Evolutionary conservation across 495 filamentous ascomycete genomes (phyloP), one percentile per base, ranked within the genome.

Genomic region (Friedmanniomyces endolithicus): DNA sequence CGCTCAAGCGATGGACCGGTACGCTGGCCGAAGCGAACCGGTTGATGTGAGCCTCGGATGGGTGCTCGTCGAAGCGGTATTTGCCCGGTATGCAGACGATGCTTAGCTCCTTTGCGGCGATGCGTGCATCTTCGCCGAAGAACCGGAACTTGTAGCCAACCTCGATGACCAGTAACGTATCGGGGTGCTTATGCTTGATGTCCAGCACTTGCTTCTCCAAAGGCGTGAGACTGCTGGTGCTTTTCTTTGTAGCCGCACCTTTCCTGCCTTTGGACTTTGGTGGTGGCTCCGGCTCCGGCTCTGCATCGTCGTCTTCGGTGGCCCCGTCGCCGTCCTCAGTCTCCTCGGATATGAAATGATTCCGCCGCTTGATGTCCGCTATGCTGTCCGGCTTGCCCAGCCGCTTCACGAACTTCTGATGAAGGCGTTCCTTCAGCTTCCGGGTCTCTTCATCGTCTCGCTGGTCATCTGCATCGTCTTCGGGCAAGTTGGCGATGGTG

Each of bases 121-220:
- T 78, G 53, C 88, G 78, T 6, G 92, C 92, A 73, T 99, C 92
- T 63, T 96, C 90, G n/a, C 94, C 92, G 63, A 94, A 95, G 73
- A 99, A 95, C 40, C 83, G 79, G 72, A 92, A 99, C 67, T 99
- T 99, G 67, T 99, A 99, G 25, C 92, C 92, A 6, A 99, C 92
- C 63, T 99, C 89, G 19, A 96, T 80, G 2, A 95, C 80, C 37
- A 99, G 69, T 9, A 97, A 54, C 0, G 90, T 90, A 62, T 95
- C 90, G 74, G 88, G 83, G 66, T 97, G 78, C 58, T 90, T 87
- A 52, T 81, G 76, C 71, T 98, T 98, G 62, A 98, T 94, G 19
- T 95, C 88, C 14, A 98, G 75, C 34, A 94, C 81, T 60, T 97
- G 92, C 46, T 85, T 81, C 66, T 95, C 92, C 83, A 99, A 82